Evolutionary conservation across 2,329 filamentous ascomycete genomes (phyloP), one percentile per base, ranked within the genome.

Genomic region (Lecanicillium sp.): DNA sequence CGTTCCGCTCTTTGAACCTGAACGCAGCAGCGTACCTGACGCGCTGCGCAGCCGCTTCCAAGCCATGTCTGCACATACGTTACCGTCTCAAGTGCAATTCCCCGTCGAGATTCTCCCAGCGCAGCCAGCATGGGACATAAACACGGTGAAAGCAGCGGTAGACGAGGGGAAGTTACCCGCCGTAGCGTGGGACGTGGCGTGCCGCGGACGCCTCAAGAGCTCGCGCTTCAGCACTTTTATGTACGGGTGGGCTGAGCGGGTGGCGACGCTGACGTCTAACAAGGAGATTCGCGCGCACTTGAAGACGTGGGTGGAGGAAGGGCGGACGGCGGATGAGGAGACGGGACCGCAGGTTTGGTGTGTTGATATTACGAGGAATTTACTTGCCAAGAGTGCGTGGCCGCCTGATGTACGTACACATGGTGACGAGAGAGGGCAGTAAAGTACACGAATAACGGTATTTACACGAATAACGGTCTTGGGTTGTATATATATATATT

Each of bases 211-310:
- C 2, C 58, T 65, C 39, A 58, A 56, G 42, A 56, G 52, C 42
- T 54, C 59, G 31, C 62, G 63, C 46, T 49, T 62, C 14, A 59
- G 58, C 25, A 59, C 62, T 17, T 63, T 62, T 43, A 52, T 64
- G 50, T 57, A 64, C 18, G 62, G 62, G 4, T 65, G 63, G 63
- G 54, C 50, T 13, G 49, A 45, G 11, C 52, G 51, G 8, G 30
- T 57, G 3, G 51, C 52, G 15, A 65, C 61, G 2, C 33, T 65
- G 2, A 65, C 63, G 6, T 63, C 60, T 5, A 65, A 65, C 38
- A 63, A 62, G 46, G 63, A 66, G 47, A 53, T 62, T 9, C 45
- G 51, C n/a, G 55, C 54, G 9, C 57, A 61, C 38, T 49, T 62
- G 5, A 45, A 49, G 17, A 60, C 56, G 7, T 59, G 57, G 52